These are phyloP conservation scores for Tolypocladium guangdongense DNA, from an alignment of 2,329 filamentous ascomycete species.

Conservation along the genomic window DNA sequence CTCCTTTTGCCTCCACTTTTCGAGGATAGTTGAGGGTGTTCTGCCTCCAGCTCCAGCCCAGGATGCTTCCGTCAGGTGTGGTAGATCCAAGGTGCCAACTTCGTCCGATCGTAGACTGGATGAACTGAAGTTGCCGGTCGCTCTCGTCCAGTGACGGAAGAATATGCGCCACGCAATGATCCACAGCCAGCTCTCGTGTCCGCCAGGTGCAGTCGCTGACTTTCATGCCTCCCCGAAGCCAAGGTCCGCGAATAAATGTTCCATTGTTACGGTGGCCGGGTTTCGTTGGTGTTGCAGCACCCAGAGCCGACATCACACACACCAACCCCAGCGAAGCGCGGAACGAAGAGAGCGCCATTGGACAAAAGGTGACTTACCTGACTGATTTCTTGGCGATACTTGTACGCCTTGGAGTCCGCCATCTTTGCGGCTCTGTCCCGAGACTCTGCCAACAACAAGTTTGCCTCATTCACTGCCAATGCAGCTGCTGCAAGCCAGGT, in stretches of 20 bases:
- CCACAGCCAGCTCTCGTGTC: neutral
- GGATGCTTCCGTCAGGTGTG: neutral
- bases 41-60: no score
- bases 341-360: neutral
- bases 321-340: neutral
- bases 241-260: neutral
- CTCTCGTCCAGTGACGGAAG: neutral
- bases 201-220: neutral
- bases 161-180: neutral
- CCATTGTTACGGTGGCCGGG: neutral
- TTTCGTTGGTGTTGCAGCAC: neutral
- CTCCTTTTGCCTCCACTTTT: neutral
- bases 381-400: slow-evolving; percentile 97
- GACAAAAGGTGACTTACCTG: slow-evolving; percentile 45
- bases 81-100: neutral
- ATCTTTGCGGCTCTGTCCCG: slow-evolving; percentile 29
- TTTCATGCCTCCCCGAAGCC: neutral
- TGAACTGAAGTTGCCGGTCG: neutral
- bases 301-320: neutral
- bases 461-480: neutral
- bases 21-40: no score
- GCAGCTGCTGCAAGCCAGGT: neutral
- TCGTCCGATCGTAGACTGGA: neutral
- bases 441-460: neutral
- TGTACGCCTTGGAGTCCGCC: slow-evolving; percentile 55